Conservation (phyloP, 2,329 filamentous ascomycete species). For the Aspergillus oerlinghausenensis region DNA sequence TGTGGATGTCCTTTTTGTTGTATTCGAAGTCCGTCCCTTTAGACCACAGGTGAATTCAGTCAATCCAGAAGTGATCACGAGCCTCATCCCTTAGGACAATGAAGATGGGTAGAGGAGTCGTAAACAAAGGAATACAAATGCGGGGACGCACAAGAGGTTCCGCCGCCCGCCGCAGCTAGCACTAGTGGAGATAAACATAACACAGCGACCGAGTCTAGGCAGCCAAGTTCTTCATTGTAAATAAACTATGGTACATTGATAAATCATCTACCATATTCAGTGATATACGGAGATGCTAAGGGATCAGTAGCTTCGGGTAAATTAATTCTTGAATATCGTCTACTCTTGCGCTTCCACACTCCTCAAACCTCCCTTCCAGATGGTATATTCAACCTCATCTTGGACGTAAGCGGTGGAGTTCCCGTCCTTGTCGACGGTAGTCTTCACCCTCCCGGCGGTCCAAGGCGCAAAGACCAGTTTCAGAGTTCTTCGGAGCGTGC, state of each 20-base stretch:
- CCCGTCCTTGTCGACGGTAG: constrained; percentile 41
- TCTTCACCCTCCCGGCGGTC: constrained; percentile 49
- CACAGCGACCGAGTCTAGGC: neutral
- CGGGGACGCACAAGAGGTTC: neutral
- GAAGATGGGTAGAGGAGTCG: neutral
- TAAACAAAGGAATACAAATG: neutral
- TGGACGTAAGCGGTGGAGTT: neutral
- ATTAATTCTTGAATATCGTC: neutral
- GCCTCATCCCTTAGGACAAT: neutral
- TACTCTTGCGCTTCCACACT: constrained; percentile 5
- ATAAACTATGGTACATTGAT: neutral
- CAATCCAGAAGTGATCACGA: neutral
- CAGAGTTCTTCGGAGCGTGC: constrained; percentile 63
- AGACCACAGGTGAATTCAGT: neutral
- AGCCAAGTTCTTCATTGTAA: neutral
- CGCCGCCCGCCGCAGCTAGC: neutral
- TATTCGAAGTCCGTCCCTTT: neutral
- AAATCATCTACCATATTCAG: too few species aligned
- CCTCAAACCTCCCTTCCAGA: constrained; percentile 59
- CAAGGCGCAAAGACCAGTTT: constrained; percentile 89
- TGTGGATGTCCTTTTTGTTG: neutral
- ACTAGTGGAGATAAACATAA: neutral
- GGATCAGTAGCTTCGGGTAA: neutral
- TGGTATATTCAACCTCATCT: constrained; percentile 63
- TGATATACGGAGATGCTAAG: neutral